These are phyloP conservation scores for Passiflora organensis DNA, from an alignment of 345 rosid genomes.

Conservation along the genomic window DNA sequence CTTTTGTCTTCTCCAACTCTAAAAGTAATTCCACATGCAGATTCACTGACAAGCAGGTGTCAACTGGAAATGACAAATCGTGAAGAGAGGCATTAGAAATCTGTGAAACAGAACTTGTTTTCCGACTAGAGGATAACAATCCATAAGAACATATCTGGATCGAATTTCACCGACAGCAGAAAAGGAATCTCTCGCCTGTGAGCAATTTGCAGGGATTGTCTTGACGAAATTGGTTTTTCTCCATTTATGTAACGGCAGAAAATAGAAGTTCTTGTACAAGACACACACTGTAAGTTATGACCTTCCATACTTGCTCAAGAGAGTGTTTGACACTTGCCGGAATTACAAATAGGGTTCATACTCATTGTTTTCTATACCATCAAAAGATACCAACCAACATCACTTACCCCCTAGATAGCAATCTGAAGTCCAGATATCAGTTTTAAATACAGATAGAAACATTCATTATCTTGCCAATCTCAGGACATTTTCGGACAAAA, in stretches of 20 bases:
- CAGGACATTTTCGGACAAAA: too few relatives aligned
- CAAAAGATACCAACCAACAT: too few relatives aligned
- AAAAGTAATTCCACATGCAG: constrained; percentile 5
- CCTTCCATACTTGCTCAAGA: constrained; percentile 20
- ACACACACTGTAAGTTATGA: too few relatives aligned
- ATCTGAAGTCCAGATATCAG: too few relatives aligned
- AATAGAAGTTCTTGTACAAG: too few relatives aligned
- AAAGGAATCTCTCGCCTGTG: constrained; percentile 9
- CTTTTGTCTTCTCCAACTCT: constrained; percentile 3
- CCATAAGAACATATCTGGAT: constrained; percentile 5
- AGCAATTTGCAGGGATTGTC: constrained; percentile 18
- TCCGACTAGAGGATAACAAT: neutral
- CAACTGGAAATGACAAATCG: constrained; percentile 1
- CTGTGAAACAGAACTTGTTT: neutral
- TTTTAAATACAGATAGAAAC: too few relatives aligned
- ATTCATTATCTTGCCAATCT: too few relatives aligned
- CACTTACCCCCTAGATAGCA: too few relatives aligned
- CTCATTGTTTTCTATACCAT: too few relatives aligned
- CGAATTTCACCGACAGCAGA: constrained; percentile 12
- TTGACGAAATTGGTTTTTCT: constrained; percentile 15
- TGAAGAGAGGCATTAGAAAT: constrained; percentile 1
- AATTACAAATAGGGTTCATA: too few relatives aligned
- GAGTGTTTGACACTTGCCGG: too few relatives aligned
- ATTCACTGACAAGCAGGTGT: neutral
- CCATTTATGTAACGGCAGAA: constrained; percentile 19